Evolutionary conservation across 495 filamentous ascomycete genomes (phyloP).

Genomic region (Sporormia fimetaria): DNA sequence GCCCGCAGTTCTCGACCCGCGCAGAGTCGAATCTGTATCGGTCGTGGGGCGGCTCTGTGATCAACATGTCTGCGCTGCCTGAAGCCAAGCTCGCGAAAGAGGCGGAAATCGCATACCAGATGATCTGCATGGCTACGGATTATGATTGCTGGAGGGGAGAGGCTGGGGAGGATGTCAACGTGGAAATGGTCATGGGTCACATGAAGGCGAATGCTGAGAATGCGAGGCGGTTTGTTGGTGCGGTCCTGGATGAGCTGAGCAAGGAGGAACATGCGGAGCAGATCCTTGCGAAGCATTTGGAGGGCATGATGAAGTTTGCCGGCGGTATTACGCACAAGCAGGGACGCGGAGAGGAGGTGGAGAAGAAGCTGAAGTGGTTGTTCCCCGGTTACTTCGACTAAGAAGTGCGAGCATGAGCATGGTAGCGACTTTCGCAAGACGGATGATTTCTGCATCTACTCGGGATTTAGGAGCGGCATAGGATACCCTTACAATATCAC

Average conservation of each 20-base stretch:
- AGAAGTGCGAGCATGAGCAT: no score
- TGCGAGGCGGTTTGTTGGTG: conserved; percentile 70
- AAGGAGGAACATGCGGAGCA: conserved; percentile 63
- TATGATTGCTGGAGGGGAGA: conserved; percentile 90
- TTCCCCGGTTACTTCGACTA: conserved; percentile 52
- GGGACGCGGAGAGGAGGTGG: conserved; percentile 33
- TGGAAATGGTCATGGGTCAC: conserved; percentile 93
- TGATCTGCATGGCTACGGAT: conserved; percentile 98
- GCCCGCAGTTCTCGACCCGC: conserved; percentile 93
- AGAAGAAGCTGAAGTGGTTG: conserved; percentile 55
- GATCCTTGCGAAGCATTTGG: conserved; percentile 67
- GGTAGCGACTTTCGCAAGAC: no score
- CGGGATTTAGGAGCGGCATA: no score
- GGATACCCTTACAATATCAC: no score
- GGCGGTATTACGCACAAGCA: conserved; percentile 32
- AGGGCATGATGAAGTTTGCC: conserved; percentile 48
- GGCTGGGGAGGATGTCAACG: conserved; percentile 54
- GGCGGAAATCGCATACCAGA: conserved; percentile 91
- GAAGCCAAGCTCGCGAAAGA: conserved; percentile 93
- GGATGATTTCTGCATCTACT: no score
- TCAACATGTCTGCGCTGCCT: conserved; percentile 96
- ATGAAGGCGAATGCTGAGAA: conserved; percentile 89
- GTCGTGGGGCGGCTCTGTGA: conserved; percentile 75
- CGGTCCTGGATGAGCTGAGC: conserved; percentile 74
- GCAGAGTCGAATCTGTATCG: conserved; percentile 93